phyloP scores from a whole-genome alignment of 2,329 filamentous ascomycete genomes.

The Claviceps sorghi region DNA sequence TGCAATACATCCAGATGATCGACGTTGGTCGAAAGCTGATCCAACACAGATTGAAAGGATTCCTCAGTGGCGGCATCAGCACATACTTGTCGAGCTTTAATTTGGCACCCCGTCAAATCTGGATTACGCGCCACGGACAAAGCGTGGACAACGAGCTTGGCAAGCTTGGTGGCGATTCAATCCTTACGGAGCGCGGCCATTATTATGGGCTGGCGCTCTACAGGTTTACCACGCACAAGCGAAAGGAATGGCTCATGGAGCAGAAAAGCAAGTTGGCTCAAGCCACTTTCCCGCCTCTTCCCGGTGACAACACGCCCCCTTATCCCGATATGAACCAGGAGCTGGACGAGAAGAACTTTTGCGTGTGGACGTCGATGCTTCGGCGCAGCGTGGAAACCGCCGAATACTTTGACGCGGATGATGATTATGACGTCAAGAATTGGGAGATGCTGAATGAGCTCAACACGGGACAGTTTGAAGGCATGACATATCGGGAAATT shows the following conservation, averaged over 20 bases:
- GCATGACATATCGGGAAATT: slow-evolving; percentile 88
- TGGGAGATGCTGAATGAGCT: slow-evolving; percentile 98
- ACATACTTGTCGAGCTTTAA: slow-evolving; percentile 97
- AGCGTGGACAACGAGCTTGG: slow-evolving; percentile 75
- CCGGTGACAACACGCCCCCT: slow-evolving; percentile 84
- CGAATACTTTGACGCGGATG: slow-evolving; percentile 75
- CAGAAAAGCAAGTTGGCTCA: slow-evolving; percentile 65
- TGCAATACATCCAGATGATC: slow-evolving; percentile 96
- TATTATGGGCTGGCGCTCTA: slow-evolving; percentile 68
- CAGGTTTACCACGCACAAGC: slow-evolving; percentile 68
- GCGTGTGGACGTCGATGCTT: slow-evolving; percentile 97
- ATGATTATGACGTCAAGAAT: slow-evolving; percentile 91
- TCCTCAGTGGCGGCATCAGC: slow-evolving; percentile 80
- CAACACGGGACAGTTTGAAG: slow-evolving; percentile 84
- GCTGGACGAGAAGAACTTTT: slow-evolving; percentile 74
- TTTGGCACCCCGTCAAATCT: slow-evolving; percentile 85
- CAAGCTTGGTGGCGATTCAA: slow-evolving; percentile 82
- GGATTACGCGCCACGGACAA: slow-evolving; percentile 93
- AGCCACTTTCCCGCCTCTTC: slow-evolving; percentile 73
- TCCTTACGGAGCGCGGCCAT: slow-evolving; percentile 65
- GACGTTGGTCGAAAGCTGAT: slow-evolving; percentile 93
- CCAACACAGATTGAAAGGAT: slow-evolving; percentile 78
- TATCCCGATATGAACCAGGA: slow-evolving; percentile 71
- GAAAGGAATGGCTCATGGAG: slow-evolving; percentile 66
- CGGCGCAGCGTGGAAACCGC: slow-evolving; percentile 78